These are phyloP conservation scores for Lomentospora prolificans DNA, from an alignment of 2,329 filamentous ascomycete genomes.

Conservation along the genomic window DNA sequence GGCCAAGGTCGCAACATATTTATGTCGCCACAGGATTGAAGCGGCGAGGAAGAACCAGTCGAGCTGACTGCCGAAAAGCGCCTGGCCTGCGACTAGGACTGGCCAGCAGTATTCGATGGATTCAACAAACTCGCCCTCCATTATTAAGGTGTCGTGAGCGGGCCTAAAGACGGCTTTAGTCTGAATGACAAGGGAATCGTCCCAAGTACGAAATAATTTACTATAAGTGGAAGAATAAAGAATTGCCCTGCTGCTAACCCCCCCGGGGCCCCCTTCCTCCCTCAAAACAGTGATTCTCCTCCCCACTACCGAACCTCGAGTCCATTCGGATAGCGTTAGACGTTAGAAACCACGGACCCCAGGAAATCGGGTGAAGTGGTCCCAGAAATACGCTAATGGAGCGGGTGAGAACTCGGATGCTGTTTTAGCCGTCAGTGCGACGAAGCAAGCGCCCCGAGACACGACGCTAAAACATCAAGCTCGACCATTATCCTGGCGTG, in stretches of 20 bases:
- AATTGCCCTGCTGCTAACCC: too few relatives aligned
- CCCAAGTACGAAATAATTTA: too few relatives aligned
- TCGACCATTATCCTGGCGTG: too few relatives aligned
- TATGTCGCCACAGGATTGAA: constrained; percentile 15
- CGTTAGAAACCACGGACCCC: not conserved
- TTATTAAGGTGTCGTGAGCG: too few relatives aligned
- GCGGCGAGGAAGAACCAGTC: constrained; percentile 18
- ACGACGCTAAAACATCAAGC: too few relatives aligned
- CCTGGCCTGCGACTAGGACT: constrained; percentile 13
- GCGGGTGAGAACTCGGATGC: not conserved
- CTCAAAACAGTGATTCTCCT: too few relatives aligned
- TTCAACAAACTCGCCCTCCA: not conserved
- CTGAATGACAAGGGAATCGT: too few relatives aligned
- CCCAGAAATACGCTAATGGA: not conserved
- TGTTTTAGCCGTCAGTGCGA: not conserved
- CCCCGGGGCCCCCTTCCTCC: too few relatives aligned
- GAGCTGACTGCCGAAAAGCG: constrained; percentile 13
- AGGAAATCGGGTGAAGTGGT: too few relatives aligned
- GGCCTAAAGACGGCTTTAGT: too few relatives aligned
- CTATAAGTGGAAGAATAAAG: too few relatives aligned
- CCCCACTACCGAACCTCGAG: not conserved
- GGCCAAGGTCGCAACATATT: not conserved
- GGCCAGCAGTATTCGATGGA: constrained; percentile 8
- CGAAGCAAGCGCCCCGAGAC: too few relatives aligned
- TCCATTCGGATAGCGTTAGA: not conserved